Percentiles rank a stretch among this genome's conserved stretches.
Evolutionary conservation across 768 basidiomycete species (phyloP).

Genomic region (Podaxis pistillaris): DNA sequence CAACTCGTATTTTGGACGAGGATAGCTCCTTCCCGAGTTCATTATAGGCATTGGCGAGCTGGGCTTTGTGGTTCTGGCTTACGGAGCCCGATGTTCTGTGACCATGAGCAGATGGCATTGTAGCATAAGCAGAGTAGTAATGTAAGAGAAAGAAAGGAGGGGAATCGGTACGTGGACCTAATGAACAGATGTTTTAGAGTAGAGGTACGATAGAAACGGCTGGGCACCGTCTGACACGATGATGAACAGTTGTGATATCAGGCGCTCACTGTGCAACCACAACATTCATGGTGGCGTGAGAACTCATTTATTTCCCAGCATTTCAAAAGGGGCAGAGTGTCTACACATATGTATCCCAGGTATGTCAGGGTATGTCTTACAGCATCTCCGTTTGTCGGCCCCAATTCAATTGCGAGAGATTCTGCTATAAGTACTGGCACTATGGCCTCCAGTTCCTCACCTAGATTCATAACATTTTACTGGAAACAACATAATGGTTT

Average conservation of each 20-base stretch:
- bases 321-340: not conserved
- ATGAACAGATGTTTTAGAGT: slow-evolving; percentile 11
- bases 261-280: not conserved
- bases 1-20: slow-evolving; percentile 85
- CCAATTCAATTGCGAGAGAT: not conserved
- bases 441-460: not conserved
- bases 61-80: slow-evolving; percentile 77
- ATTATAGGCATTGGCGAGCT: slow-evolving; percentile 94
- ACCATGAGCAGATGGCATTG: slow-evolving; percentile 49
- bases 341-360: not conserved
- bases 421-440: not conserved
- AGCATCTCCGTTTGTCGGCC: not conserved
- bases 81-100: slow-evolving; percentile 64
- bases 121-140: slow-evolving; percentile 35
- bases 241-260: slow-evolving; percentile 12
- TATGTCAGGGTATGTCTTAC: not conserved
- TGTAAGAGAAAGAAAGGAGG: slow-evolving; percentile 30
- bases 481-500: not conserved
- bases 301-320: not conserved
- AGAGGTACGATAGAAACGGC: not conserved
- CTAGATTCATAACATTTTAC: not conserved
- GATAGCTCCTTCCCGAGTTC: slow-evolving; percentile 95
- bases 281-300: slow-evolving; percentile 14
- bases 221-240: slow-evolving; percentile 6
- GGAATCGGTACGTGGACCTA: slow-evolving; percentile 34